A percentile compares a stretch with the other conserved stretches of the same genome.
Conservation (phyloP, 2,329 filamentous ascomycete species). For the Aspergillus clavatus region DNA sequence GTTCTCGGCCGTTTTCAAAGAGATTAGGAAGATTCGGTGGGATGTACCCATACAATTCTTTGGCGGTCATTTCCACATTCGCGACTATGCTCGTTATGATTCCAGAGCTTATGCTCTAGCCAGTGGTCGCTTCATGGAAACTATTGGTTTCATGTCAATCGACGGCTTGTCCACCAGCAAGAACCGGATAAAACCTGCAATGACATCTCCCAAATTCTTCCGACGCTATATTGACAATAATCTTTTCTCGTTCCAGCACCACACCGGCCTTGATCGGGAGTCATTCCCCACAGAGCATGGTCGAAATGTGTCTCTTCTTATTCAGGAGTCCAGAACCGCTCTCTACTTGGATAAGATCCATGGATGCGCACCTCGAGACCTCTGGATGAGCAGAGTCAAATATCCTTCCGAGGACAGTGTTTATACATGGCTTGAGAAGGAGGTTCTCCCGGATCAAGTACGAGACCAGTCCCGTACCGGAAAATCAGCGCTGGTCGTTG, state of each 20-base stretch:
- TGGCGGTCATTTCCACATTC: constrained; percentile 83
- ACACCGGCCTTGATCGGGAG: constrained; percentile 65
- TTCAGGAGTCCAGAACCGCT: constrained; percentile 62
- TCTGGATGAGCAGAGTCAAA: constrained; percentile 75
- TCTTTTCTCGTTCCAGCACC: constrained; percentile 74
- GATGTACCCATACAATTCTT: constrained; percentile 87
- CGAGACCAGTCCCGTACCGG: constrained; percentile 54
- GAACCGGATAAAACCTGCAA: constrained; percentile 21
- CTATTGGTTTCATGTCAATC: constrained; percentile 88
- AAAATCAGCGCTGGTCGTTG: constrained; percentile 62
- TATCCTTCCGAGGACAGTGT: constrained; percentile 72
- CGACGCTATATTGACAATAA: constrained; percentile 94
- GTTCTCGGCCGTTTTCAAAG: constrained; percentile 70
- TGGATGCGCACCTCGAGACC: constrained; percentile 75
- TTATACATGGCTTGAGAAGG: constrained; percentile 71
- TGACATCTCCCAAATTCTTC: constrained; percentile 55
- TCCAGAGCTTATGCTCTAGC: constrained; percentile 72
- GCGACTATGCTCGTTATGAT: constrained; percentile 78
- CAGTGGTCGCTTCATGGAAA: constrained; percentile 90
- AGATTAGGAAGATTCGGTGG: constrained; percentile 71
- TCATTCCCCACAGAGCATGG: constrained; percentile 75
- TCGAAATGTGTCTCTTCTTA: constrained; percentile 64
- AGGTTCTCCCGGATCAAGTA: constrained; percentile 67
- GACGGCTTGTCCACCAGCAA: constrained; percentile 54
- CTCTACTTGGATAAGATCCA: constrained; percentile 68